Evolutionary conservation across 2,329 filamentous ascomycete genomes (phyloP).

Genomic region (Thielaviopsis euricoi): DNA sequence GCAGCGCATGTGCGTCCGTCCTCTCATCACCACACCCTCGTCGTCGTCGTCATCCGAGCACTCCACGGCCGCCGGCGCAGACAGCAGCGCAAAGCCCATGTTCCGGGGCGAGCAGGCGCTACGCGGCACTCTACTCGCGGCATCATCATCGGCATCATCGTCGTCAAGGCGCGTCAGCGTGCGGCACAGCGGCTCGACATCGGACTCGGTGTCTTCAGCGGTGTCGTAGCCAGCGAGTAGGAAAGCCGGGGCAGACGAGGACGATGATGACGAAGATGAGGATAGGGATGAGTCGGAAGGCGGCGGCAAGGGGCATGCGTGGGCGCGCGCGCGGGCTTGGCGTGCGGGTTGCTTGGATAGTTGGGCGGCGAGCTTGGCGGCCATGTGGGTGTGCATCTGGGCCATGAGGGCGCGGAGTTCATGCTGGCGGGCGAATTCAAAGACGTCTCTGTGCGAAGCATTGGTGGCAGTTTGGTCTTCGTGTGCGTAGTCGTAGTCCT

Average conservation of each 20-base stretch:
- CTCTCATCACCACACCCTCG: neutral
- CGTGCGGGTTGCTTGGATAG: conserved; percentile 10
- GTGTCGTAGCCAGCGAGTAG: neutral
- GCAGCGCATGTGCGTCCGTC: neutral
- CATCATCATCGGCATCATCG: too few species aligned
- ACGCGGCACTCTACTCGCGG: too few species aligned
- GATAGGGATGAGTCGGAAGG: too few species aligned
- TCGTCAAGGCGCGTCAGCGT: neutral
- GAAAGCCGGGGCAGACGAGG: too few species aligned
- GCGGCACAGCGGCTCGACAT: conserved; percentile 4
- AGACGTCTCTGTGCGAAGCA: neutral
- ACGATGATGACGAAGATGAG: too few species aligned
- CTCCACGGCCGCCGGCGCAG: neutral
- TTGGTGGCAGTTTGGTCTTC: too few species aligned
- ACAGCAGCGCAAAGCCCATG: neutral
- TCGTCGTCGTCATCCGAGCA: neutral
- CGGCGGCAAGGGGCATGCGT: too few species aligned
- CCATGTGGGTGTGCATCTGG: conserved; percentile 6
- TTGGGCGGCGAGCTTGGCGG: conserved; percentile 4
- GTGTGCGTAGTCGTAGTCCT: too few species aligned
- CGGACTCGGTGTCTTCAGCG: conserved; percentile 5
- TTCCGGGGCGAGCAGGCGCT: neutral
- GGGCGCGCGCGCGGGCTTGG: neutral
- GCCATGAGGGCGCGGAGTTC: conserved; percentile 7
- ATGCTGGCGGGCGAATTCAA: conserved; percentile 10